Evolutionary conservation across 352 stramenopile genomes (phyloP), one percentile per base, ranked within the genome.

Genomic region (Phytophthora sansomeana): DNA sequence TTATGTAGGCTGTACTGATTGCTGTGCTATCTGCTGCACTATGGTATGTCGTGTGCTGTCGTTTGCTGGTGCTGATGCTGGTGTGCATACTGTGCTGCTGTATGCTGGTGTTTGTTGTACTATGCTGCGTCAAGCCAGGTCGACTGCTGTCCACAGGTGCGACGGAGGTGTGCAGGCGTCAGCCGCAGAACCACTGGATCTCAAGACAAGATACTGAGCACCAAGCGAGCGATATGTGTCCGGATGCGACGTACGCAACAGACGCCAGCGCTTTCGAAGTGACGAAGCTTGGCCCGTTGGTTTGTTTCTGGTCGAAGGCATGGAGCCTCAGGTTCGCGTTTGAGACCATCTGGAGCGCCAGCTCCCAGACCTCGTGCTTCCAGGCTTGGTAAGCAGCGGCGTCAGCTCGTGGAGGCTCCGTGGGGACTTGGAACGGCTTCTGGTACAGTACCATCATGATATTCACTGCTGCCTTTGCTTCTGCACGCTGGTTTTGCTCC

Each of bases 381-480:
- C 33, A 46, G 49, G 9, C 8, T 10, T 43, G n/a, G 32, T 57
- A 33, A 6, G 32, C 49, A 8, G n/a, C 19, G 6, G 32, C 49
- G 14, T 35, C 49, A 19, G 9, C 4, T 32, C 33, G 32, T 16
- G 10, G 16, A 14, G 49, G 33, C 19, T 44, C 32, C 14, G 17
- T 8, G 8, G 3, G 32, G 10, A 47, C 36, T 36, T 2, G 5
- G 21, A 17, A 46, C 6, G 49, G 49, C n/a, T 13, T 17, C 5
- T 57, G 49, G 49, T 55, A 63, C 28, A 55, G 55, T 50, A 63
- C 16, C 32, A 63, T 17, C 32, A 63, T 63, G 2, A 63, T 49
- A 17, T 63, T 56, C 3, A 55, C 26, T 6, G 42, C 42, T 24
- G 55, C 32, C 10, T 58, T 32, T 63, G 21, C 55, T 10, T 42